Evolutionary conservation across 2,329 filamentous ascomycete species (phyloP), one percentile per base, ranked within the genome.

Genomic region (Aspergillus fructus): DNA sequence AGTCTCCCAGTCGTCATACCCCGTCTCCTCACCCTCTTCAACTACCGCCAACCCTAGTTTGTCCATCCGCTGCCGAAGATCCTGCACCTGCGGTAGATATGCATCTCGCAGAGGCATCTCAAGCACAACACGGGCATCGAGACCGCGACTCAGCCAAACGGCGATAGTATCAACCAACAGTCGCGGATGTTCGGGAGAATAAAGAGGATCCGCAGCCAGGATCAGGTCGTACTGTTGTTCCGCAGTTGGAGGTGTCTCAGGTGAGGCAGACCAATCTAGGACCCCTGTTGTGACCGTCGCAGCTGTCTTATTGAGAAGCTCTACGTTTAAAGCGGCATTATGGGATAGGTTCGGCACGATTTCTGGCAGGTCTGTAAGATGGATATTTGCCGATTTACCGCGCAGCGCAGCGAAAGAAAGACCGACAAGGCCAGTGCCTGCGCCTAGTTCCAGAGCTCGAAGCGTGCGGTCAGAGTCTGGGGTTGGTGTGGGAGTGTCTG

Each of bases 341-440:
- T 84, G 80, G n/a, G 81, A 75, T 4, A 97, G 81, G 63, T 97
- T 97, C 0, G 87, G 80, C 48, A 93, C 82, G 65, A 97, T 97
- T n/a, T 83, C 83, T 0, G 90, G 88, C 27, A 97, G 78, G 70
- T 97, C 94, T 37, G 90, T 96, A 52, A 97, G 79, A 9, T 89
- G 77, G 4, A 96, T 88, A 17, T 83, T 76, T 1, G 83, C 81
- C 43, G 71, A 69, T 4, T 67, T 59, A 19, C 72, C 71, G 79
- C 89, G 89, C 23, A 91, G 78, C 13, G 85, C 86, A 7, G 92
- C 91, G 23, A 93, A 91, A 1, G 93, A 89, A 43, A 97, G 79
- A 0, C 94, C 94, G 9, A 96, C 84, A n/a, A 99, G 82, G 0
- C 93, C 93, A 0, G 93, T 97, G 0, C 94, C 93, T 0, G 93